phyloP scores from a whole-genome alignment of 2,329 filamentous ascomycete species.

The Pyrenophora graminea region DNA sequence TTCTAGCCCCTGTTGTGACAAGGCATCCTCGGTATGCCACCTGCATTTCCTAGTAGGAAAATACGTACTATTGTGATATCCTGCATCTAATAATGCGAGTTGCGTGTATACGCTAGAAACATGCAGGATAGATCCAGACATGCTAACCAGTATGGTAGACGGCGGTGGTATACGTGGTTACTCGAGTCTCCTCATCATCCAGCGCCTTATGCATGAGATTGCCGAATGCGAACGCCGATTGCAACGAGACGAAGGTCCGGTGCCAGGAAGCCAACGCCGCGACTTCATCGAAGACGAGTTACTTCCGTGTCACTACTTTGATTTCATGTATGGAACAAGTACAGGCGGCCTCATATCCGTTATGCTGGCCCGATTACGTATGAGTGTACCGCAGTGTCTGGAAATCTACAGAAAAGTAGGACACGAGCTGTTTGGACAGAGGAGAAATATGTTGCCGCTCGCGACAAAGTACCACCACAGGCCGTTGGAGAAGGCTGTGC shows the following conservation, averaged over 20 bases:
- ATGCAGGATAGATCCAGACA: not conserved
- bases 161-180: conserved; percentile 58
- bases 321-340: conserved; percentile 58
- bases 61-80: no score
- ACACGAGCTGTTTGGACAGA: conserved; percentile 53
- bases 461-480: conserved; percentile 56
- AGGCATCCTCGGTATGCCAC: no score
- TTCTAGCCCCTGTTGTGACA: no score
- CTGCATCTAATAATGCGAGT: no score
- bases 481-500: conserved; percentile 54
- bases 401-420: conserved; percentile 54
- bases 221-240: conserved; percentile 50
- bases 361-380: conserved; percentile 55
- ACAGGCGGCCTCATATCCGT: conserved; percentile 58
- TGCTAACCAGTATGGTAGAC: conserved; percentile 40
- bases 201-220: conserved; percentile 55
- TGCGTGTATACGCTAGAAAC: not conserved
- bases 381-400: conserved; percentile 54
- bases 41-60: no score
- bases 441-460: conserved; percentile 51
- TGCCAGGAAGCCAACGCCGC: conserved; percentile 27
- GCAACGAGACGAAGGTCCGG: conserved; percentile 50
- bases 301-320: conserved; percentile 58
- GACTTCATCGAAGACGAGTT: conserved; percentile 50
- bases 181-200: conserved; percentile 55